Evolutionary conservation across 1,139 yeast species (phyloP), one percentile per base, ranked within the genome.

Genomic region (Zygoascus sp.): DNA sequence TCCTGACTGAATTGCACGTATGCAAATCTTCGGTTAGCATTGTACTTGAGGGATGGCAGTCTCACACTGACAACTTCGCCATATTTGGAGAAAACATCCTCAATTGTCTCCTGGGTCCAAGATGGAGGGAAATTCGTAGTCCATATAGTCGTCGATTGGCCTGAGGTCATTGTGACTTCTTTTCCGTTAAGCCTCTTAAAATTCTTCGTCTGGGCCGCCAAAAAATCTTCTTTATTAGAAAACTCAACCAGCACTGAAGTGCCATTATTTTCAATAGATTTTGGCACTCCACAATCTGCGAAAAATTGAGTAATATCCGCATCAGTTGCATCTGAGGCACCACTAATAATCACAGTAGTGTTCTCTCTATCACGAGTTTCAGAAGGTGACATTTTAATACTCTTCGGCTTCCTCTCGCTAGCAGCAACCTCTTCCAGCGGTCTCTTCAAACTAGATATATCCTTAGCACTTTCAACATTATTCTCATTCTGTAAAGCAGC

Each of bases 91-190:
- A 86, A 82, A n/a, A 76, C 39, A 0, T 60, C 54, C 15, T 60
- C 56, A 0, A 88, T 49, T 8, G 72, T 65, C 0, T 64, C 65
- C 36, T 70, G 71, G 0, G 73, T 69, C 56, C 64, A 75, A 1
- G 69, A 60, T 0, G 89, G 83, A 0, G 95, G 89, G 56, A 76
- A 87, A 57, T 87, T 87, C 0, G 94, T 77, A 2, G 80, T 80
- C 78, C 83, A 84, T 0, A 84, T 56, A 0, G 84, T 80, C 10
- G 77, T 68, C 5, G 73, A 41, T 21, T 56, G 51, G 1, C 77
- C 68, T 32, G 76, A 65, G 5, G 59, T 63, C 0, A 88, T 85
- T 2, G 59, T 47, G 0, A 86, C 66, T 37, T 69, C 72, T 2
- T 58, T 53, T 0, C 69, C 75, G 0, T 69, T 69, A 0, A 84